phyloP scores from a whole-genome alignment of 768 basidiomycete genomes.

The Lepiota brunneoincarnata region DNA sequence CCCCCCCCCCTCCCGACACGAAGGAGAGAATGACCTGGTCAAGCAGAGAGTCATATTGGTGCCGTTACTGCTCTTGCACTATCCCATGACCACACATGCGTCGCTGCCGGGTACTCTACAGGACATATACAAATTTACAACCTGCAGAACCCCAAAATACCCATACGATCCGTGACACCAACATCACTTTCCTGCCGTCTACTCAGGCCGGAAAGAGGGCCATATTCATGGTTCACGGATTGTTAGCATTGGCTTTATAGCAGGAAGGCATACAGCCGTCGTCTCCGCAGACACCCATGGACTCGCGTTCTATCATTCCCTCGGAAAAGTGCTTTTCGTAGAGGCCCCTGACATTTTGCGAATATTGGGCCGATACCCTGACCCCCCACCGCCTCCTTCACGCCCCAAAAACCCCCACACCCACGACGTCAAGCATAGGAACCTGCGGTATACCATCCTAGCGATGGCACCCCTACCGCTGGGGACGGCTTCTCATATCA shows the following conservation, averaged over 20 bases:
- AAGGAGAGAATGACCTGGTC: constrained; percentile 15
- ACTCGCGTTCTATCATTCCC: constrained; percentile 90
- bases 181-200: constrained; percentile 63
- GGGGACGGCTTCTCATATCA: constrained; percentile 68
- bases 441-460: constrained; percentile 64
- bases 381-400: constrained; percentile 22
- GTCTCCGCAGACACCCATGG: constrained; percentile 89
- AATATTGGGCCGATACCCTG: constrained; percentile 89
- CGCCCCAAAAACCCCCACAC: constrained; percentile 17
- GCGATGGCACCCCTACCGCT: constrained; percentile 81
- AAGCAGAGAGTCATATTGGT: constrained; percentile 58
- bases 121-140: constrained; percentile 89
- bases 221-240: constrained; percentile 82
- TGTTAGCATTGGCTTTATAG: constrained; percentile 81
- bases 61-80: constrained; percentile 87
- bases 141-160: constrained; percentile 62
- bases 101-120: constrained; percentile 82
- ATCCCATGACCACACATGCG: constrained; percentile 91
- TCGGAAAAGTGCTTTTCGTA: constrained; percentile 92
- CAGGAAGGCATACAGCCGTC: constrained; percentile 88
- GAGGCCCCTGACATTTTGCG: constrained; percentile 93
- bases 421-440: constrained; percentile 39
- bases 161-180: constrained; percentile 70
- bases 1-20: constrained; percentile 2
- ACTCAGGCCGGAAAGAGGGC: constrained; percentile 81